phyloP scores from a whole-genome alignment of 225 moss, liverwort and hornwort species.

The Physcomitrellopsis africana region DNA sequence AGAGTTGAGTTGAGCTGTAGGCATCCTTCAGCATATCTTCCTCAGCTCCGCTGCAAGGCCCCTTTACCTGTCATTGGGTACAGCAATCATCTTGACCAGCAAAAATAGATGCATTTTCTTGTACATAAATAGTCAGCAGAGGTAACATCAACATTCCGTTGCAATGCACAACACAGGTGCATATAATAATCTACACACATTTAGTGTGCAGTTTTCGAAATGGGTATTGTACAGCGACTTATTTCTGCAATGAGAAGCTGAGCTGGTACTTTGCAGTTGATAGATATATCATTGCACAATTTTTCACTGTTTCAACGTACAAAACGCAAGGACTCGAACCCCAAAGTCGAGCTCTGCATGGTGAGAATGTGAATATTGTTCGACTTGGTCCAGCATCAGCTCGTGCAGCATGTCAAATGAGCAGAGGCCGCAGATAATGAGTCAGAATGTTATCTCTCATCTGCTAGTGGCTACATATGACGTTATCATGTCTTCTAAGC shows the following conservation, averaged over 20 bases:
- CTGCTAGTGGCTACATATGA: not conserved
- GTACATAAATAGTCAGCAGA: slow-evolving; percentile 25
- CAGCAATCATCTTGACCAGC: not conserved
- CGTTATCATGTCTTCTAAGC: slow-evolving; percentile 7
- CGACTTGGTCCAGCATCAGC: not conserved
- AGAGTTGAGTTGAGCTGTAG: not conserved
- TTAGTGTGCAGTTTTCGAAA: not conserved
- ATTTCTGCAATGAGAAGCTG: not conserved
- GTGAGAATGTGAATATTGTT: slow-evolving; percentile 2
- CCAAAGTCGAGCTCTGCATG: not conserved
- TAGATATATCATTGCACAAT: not conserved
- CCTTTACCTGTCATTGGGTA: not conserved
- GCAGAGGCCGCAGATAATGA: no score
- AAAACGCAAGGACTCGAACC: not conserved
- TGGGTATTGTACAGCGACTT: not conserved
- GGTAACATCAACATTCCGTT: not conserved
- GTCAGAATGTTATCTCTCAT: slow-evolving; percentile 15
- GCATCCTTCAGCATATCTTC: not conserved
- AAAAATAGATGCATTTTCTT: not conserved
- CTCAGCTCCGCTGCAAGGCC: not conserved
- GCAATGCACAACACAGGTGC: not conserved
- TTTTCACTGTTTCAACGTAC: not conserved
- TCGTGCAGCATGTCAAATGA: not conserved
- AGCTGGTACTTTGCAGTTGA: not conserved
- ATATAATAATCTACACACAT: not conserved